Base-by-base conservation (phyloP, 129 eudicot genomes). In the Dittrichia graveolens region DNA sequence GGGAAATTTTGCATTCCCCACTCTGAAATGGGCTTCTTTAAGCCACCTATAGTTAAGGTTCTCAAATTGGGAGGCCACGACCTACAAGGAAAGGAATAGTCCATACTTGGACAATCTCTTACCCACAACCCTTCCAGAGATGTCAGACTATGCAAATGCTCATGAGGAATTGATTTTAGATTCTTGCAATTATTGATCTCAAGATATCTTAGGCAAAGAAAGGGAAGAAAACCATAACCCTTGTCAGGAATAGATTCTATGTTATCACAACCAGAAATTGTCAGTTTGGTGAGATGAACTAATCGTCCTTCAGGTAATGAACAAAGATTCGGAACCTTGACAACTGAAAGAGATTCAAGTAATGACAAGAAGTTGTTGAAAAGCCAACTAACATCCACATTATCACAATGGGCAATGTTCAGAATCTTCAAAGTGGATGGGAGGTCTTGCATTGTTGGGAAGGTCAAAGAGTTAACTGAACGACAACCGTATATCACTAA, bases 1-100 rank as follows among this genome's bases (percentile, higher is more conserved):
- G 65, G 79, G 61, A 62, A 65, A 41, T 64, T 52, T 50, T 64
- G 63, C 18, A 53, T 11, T 4, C 79, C 79, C 79, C 71, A 62
- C 49, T 74, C 72, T 16, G 43, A 38, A 8, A 73, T 73, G 16
- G 60, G 49, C 60, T 46, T 59, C 49, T 73, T 73, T 16, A 73
- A 34, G 8, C n/a, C 35, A 47, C 60, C 60, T 45, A 73, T 73
- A 14, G 2, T 1, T 61, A 73, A 15, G 43, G 5, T 4, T 3
- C 39, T 74, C 38, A 74, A 18, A 72, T 45, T 58, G 7, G 77
- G 77, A 58, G 68, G 77, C 77, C 68, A 72, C 18, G 8, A 5
- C 10, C 45, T 66, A 24, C 66, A n/a, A 31, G 66, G 64, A 14
- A 67, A 45, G 1, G 67, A 2, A 31, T 24, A 12, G 37, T 72